These are phyloP conservation scores for Conoideocrella luteorostrata DNA, from an alignment of 2,329 filamentous ascomycete genomes.

Conservation along the genomic window DNA sequence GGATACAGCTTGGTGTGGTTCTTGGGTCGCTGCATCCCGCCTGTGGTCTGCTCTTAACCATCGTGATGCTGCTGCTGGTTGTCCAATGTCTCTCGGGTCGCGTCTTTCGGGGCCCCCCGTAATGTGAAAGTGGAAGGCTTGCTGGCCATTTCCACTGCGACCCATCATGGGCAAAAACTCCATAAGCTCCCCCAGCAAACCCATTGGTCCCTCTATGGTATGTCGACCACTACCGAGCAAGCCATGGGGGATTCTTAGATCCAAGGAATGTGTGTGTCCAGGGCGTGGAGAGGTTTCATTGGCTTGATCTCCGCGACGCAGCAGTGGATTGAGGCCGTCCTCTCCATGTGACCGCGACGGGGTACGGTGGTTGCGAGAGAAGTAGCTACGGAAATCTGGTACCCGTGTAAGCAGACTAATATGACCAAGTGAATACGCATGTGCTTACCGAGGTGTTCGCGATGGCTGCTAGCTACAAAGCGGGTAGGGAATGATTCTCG, in stretches of 20 bases:
- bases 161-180: conserved; percentile 44
- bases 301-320: conserved; percentile 54
- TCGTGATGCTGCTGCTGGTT: too few species aligned
- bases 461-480: conserved; percentile 47
- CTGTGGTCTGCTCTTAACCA: conserved; percentile 41
- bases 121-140: conserved; percentile 55
- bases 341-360: conserved; percentile 55
- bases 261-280: conserved; percentile 46
- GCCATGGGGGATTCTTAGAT: conserved; percentile 41
- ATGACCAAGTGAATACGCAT: neutral
- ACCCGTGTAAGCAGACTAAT: neutral
- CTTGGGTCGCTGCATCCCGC: conserved; percentile 41
- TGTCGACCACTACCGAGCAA: conserved; percentile 35
- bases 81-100: conserved; percentile 43
- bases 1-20: conserved; percentile 67
- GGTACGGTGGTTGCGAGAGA: conserved; percentile 47
- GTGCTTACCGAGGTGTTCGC: conserved; percentile 44
- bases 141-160: conserved; percentile 38
- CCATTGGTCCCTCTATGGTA: conserved; percentile 44
- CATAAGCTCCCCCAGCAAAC: conserved; percentile 50
- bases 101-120: conserved; percentile 44
- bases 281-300: conserved; percentile 43
- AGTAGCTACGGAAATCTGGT: conserved; percentile 42
- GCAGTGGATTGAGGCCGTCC: conserved; percentile 80
- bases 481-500: conserved; percentile 55